Base-by-base conservation (phyloP, 2,329 filamentous ascomycete genomes). In the Neospermospora avenae region DNA sequence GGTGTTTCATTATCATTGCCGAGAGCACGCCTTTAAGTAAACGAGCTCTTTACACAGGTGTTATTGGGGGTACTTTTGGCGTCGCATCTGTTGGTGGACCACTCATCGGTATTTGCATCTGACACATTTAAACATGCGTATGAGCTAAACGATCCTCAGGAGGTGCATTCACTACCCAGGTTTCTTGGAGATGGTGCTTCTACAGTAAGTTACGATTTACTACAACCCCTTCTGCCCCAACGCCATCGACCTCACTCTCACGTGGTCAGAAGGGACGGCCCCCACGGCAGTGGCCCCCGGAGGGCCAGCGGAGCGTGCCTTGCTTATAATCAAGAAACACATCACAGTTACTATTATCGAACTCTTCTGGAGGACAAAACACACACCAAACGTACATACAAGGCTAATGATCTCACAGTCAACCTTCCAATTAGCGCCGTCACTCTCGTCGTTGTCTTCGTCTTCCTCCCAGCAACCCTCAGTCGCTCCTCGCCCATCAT, bases 121-220 rank as follows among this genome's bases (percentile, higher is more conserved):
- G 0, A 3, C 7, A 24, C 4, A 13, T 2, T 45, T 6, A 1
- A 28, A 28, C 3, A 14, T 42, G 7, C 20, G n/a, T 2, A n/a
- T 34, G 25, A 31, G 28, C 28, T 31, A 31, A 31, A 44, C 56
- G 22, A 52, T 35, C 6, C 11, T 2, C 44, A 52, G 59, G 62
- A 3, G 73, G 73, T n/a, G 65, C 67, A 13, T 71, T 74, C 37
- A 71, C 68, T 1, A 58, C 72, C 37, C 70, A 72, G 0, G 74
- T 77, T 0, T 69, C 73, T 1, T 68, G 77, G 54, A 66, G 72
- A 8, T 76, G 76, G 65, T 67, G 65, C 28, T 67, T 68, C 24
- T 68, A 79, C 24, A 55, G 59, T 61, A 51, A 42, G 59, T n/a
- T n/a, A n/a, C n/a, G n/a, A n/a, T n/a, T n/a, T n/a, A n/a, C n/a